Evolutionary conservation across 495 filamentous ascomycete species (phyloP).

Genomic region (Amorphotheca resinae): DNA sequence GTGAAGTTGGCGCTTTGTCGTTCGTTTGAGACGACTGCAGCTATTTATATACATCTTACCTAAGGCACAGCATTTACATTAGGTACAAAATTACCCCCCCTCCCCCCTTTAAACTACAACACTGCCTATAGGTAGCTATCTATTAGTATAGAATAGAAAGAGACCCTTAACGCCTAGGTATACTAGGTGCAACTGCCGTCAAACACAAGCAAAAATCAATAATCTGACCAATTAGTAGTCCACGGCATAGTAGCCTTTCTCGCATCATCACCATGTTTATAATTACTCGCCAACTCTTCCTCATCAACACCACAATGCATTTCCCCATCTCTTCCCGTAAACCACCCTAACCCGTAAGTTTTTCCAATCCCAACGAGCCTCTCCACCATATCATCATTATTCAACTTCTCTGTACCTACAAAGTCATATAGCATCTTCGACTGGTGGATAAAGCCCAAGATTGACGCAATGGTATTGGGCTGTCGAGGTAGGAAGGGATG

Average conservation of each 20-base stretch:
- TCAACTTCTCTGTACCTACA: constrained; percentile 48
- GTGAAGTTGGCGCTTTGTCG: too few species aligned
- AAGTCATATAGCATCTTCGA: constrained; percentile 63
- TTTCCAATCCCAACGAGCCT: constrained; percentile 41
- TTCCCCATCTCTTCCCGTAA: constrained; percentile 49
- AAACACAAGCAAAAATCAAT: constrained; percentile 2
- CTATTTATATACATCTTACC: too few species aligned
- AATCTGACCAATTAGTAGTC: constrained; percentile 15
- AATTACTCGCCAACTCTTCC: constrained; percentile 48
- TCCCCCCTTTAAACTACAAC: too few species aligned
- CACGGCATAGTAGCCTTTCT: constrained; percentile 18
- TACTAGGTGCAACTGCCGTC: too few species aligned
- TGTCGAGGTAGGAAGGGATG: constrained; percentile 58
- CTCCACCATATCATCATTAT: constrained; percentile 40
- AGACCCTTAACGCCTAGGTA: too few species aligned
- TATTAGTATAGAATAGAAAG: too few species aligned
- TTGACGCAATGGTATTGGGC: constrained; percentile 57
- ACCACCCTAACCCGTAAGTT: constrained; percentile 64
- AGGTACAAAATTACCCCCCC: too few species aligned
- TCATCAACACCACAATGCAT: constrained; percentile 59
- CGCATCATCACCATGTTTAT: constrained; percentile 40
- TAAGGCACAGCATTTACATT: too few species aligned
- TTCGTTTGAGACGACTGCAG: too few species aligned
- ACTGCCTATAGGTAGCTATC: too few species aligned
- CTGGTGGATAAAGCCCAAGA: constrained; percentile 63